These are phyloP conservation scores for Chaetomium olivaceum DNA, from an alignment of 2,329 filamentous ascomycete species.

Conservation along the genomic window DNA sequence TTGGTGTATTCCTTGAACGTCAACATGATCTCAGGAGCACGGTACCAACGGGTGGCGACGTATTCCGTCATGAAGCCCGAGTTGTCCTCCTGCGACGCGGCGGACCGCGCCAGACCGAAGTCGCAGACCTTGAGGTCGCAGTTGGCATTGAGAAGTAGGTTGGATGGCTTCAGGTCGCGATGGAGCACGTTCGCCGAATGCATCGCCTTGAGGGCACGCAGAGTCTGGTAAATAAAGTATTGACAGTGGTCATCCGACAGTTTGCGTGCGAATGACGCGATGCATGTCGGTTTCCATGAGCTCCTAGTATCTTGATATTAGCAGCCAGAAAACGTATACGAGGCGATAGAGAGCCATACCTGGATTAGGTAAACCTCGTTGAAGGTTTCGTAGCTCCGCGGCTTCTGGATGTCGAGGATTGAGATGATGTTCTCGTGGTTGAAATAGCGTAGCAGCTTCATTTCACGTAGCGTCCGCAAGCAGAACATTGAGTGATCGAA, in stretches of 20 bases:
- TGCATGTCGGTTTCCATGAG: slow-evolving; percentile 99
- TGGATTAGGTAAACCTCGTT: slow-evolving; percentile 98
- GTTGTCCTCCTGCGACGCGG: slow-evolving; percentile 96
- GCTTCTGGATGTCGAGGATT: slow-evolving; percentile 98
- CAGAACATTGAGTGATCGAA: slow-evolving; percentile 99
- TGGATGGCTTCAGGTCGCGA: slow-evolving; percentile 95
- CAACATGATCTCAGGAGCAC: slow-evolving; percentile 98
- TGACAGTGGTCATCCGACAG: slow-evolving; percentile 99
- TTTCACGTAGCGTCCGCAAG: slow-evolving; percentile 91
- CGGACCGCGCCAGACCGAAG: slow-evolving; percentile 92
- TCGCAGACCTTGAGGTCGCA: slow-evolving; percentile 99
- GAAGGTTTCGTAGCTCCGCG: slow-evolving; percentile 91
- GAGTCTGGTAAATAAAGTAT: slow-evolving; percentile 99
- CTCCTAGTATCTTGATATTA: slow-evolving; percentile 59
- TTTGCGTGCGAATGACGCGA: slow-evolving; percentile 96
- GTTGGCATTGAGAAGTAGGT: slow-evolving; percentile 94
- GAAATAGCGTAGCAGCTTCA: slow-evolving; percentile 98
- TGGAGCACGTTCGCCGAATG: slow-evolving; percentile 98
- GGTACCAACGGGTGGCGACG: slow-evolving; percentile 97
- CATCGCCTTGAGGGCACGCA: slow-evolving; percentile 97
- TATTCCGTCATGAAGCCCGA: slow-evolving; percentile 99
- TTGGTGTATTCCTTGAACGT: slow-evolving; percentile 99
- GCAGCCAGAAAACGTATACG: slow-evolving; percentile 24
- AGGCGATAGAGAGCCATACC: slow-evolving; percentile 52
- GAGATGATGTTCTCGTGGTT: slow-evolving; percentile 99